Evolutionary conservation across 352 stramenopile genomes (phyloP).

Genomic region (Phytophthora hibernalis): DNA sequence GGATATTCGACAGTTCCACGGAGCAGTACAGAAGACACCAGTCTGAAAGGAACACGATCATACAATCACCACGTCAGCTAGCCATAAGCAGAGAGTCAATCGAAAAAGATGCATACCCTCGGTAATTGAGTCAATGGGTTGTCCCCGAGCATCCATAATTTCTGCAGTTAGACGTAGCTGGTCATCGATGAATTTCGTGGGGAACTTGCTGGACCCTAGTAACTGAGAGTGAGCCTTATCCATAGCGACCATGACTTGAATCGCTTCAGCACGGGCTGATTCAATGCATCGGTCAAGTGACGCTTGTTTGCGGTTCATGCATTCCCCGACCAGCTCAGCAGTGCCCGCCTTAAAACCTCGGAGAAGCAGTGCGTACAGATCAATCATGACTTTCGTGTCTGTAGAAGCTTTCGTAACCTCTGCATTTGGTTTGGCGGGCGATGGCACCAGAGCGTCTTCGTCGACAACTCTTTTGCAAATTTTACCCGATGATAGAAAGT

Average conservation of each 20-base stretch:
- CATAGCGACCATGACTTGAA: constrained; percentile 29
- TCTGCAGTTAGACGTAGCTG: constrained; percentile 47
- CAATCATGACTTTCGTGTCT: constrained; percentile 39
- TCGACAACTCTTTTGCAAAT: constrained; percentile 58
- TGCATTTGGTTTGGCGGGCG: constrained; percentile 15
- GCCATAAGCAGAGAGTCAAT: too few relatives aligned
- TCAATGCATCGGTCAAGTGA: constrained; percentile 36
- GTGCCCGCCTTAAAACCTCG: constrained; percentile 43
- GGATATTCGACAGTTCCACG: constrained; percentile 45
- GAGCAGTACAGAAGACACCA: constrained; percentile 69
- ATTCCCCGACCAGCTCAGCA: constrained; percentile 26
- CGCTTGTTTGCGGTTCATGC: constrained; percentile 9
- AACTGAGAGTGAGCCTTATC: constrained; percentile 25
- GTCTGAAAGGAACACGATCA: constrained; percentile 25
- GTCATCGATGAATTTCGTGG: constrained; percentile 46
- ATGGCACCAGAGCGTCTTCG: constrained; percentile 65
- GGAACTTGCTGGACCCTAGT: constrained; percentile 24
- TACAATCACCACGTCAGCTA: too few relatives aligned
- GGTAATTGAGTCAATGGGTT: constrained; percentile 13
- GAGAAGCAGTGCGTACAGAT: constrained; percentile 45
- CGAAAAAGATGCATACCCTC: constrained; percentile 19
- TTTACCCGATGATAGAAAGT: constrained; percentile 73
- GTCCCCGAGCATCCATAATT: constrained; percentile 56
- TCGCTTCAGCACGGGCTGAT: constrained; percentile 25
- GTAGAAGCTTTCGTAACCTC: constrained; percentile 12